Percentiles rank a stretch among this genome's conserved stretches.
These are phyloP conservation scores for Tilletiaria anomala DNA, from an alignment of 1,284 basidiomycete genomes.

Conservation along the genomic window DNA sequence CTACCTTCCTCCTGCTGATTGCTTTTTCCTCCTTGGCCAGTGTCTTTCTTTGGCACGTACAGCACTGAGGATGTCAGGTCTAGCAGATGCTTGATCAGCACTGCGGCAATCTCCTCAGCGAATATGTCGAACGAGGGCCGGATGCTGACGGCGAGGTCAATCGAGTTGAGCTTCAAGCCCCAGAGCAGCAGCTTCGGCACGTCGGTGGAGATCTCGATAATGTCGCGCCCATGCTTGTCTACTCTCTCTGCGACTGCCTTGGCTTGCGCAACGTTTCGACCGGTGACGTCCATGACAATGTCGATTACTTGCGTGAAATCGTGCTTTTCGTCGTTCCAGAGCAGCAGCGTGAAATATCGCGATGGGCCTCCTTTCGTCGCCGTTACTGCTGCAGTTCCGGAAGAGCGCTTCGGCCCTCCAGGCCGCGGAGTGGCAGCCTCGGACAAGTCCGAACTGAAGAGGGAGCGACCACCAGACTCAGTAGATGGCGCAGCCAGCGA, in stretches of 20 bases:
- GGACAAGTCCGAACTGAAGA: not conserved
- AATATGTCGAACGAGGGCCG: constrained; percentile 76
- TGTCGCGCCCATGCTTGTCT: constrained; percentile 57
- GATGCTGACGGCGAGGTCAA: constrained; percentile 83
- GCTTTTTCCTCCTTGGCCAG: too few species aligned
- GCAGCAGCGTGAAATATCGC: constrained; percentile 61
- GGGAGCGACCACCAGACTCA: not conserved
- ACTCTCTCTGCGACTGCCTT: constrained; percentile 53
- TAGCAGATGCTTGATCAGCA: constrained; percentile 23
- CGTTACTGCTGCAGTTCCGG: not conserved
- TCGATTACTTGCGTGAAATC: constrained; percentile 77
- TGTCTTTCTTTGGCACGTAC: not conserved
- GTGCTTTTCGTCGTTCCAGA: constrained; percentile 98
- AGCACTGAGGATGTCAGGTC: constrained; percentile 15
- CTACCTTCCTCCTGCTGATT: too few species aligned
- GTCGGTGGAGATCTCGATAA: constrained; percentile 63
- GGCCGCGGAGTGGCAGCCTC: not conserved
- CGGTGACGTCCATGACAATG: constrained; percentile 39
- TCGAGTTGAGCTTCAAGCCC: constrained; percentile 64
- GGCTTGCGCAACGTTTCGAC: constrained; percentile 40
- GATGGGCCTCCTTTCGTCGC: constrained; percentile 8
- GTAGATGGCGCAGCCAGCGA: not conserved
- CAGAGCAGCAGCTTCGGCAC: constrained; percentile 58
- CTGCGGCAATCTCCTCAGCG: constrained; percentile 65
- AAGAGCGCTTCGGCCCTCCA: not conserved